Base-by-base conservation (phyloP, 495 filamentous ascomycete species). In the Massariosphaeria phaeospora region DNA sequence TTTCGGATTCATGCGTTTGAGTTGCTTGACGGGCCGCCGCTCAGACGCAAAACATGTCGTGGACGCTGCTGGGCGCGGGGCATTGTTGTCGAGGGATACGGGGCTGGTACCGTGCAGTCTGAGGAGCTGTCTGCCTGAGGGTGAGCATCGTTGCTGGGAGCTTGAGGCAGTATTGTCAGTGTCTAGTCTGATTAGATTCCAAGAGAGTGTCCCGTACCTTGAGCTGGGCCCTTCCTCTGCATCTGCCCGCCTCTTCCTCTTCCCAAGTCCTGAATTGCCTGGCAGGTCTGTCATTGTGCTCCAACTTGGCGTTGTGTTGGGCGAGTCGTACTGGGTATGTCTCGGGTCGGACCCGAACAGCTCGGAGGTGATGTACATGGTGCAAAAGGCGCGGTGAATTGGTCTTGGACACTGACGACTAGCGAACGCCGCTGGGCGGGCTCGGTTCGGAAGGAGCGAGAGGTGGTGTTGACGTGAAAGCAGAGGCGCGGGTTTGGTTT, bases 361-460 rank as follows among this genome's bases (percentile, higher is more conserved):
- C 1, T 62, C 47, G 0, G 52, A 52, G 27, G 59, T 62, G 23
- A 62, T 62, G 33, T 62, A 62, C 50, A 62, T 55, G 15, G 13
- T 50, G 49, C 26, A 6, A 18, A 33, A 24, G 33, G 11, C 8
- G 51, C 26, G 41, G 51, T 53, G 50, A 44, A 31, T 25, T 25
- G 25, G 10, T n/a, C n/a, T n/a, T n/a, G 17, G 41, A 40, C 38
- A 12, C 29, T 33, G 29, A 13, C 29, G 30, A 8, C 18, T 13
- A 29, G 41, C 17, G 41, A 44, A 29, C 15, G 41, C 21, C 3
- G 23, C 21, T 12, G 41, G 9, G n/a, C 8, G 38, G 20, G 48
- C 35, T 11, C 8, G 25, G 40, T 2, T 18, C 31, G 18, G 38
- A 44, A 51, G 48, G 48, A 41, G 34, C 25, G 49, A 29, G 49